Evolutionary conservation across 1,139 yeast species (phyloP), one percentile per base, ranked within the genome.

Genomic region (Kodamaea arcana): DNA sequence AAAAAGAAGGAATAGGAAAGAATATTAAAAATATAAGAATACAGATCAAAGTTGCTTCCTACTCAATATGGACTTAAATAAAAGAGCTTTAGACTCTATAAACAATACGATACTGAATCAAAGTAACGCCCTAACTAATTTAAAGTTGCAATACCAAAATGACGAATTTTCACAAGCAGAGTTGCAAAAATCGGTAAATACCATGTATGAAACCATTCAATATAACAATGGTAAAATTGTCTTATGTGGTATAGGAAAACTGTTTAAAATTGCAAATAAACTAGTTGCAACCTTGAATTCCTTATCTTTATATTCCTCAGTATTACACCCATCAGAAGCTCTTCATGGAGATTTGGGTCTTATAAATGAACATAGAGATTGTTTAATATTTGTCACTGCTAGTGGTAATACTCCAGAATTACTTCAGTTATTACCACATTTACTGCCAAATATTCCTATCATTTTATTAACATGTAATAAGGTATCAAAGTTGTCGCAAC

Each of bases 331-430:
- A 0, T 65, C 85, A 2, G 97, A 87, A 43, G 96, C 96, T 0
- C 64, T 88, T 21, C 97, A 87, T 54, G 97, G 97, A 4, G 97
- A 87, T 54, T 67, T 87, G 47, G 97, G 96, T 1, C 59, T 80
- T 24, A 60, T 87, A 18, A 63, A 75, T 36, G 76, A 78, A 23
- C 64, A 62, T 15, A 60, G 68, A 24, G 95, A 86, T 56, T 71
- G 80, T 17, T 47, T 87, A 36, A 56, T 87, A 5, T 65, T 86
- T 53, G 75, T 87, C 26, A 79, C 92, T 0, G 84, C 92, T 2
- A 80, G 92, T 29, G 97, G 97, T 1, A 82, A 80, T 47, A 83
- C 95, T 1, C 84, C 90, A 0, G 97, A 87, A 52, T 67, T 88
- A 28, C 43, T 79, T 16, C 65, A 67, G 38, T 56, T 83, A 42